These are phyloP conservation scores for Aspergillus fructus DNA, from an alignment of 2,329 filamentous ascomycete species.

Conservation along the genomic window DNA sequence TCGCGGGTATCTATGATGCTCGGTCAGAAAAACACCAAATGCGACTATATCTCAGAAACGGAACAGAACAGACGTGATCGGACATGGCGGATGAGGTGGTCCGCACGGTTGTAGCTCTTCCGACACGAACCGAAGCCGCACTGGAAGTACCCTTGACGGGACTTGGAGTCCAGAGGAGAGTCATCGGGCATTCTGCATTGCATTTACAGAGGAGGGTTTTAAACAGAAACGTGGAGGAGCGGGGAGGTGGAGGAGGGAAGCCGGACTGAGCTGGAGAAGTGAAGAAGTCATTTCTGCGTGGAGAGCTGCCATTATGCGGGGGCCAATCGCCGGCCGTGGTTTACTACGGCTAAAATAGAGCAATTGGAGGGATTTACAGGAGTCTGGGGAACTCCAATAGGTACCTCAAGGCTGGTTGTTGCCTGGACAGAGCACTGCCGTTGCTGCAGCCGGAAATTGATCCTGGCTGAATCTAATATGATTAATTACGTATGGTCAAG, in stretches of 20 bases:
- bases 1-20: slow-evolving; percentile 25
- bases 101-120: slow-evolving; percentile 52
- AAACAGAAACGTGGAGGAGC: neutral
- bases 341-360: neutral
- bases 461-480: too few species aligned
- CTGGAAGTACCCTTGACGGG: slow-evolving; percentile 40
- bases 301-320: neutral
- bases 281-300: neutral
- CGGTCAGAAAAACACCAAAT: neutral
- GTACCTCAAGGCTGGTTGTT: neutral
- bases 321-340: neutral
- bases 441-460: too few species aligned
- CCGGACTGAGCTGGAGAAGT: neutral
- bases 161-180: slow-evolving; percentile 9
- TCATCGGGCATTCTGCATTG: slow-evolving; percentile 8
- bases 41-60: slow-evolving; percentile 12
- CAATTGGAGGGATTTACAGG: neutral
- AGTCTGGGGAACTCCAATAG: neutral
- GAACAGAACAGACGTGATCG: slow-evolving; percentile 42
- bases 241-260: neutral
- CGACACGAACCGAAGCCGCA: slow-evolving; percentile 54
- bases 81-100: slow-evolving; percentile 55
- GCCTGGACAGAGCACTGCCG: neutral
- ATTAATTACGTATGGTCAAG: too few species aligned
- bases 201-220: neutral